Base-by-base conservation (phyloP, 225 moss, liverwort and hornwort species). In the Lunularia cruciata region DNA sequence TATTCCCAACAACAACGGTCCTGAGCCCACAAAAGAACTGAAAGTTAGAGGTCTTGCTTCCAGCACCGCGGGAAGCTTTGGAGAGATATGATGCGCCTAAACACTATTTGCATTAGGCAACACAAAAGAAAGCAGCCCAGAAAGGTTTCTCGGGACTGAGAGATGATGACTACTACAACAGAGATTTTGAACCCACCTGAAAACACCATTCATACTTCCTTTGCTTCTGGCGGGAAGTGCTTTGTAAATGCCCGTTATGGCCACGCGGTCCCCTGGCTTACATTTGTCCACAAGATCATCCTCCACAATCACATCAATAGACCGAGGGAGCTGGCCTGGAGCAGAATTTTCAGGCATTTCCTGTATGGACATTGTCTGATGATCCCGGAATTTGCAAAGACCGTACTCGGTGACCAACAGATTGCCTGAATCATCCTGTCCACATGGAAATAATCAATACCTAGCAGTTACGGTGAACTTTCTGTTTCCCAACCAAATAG, bases 331-430 rank as follows among this genome's bases (percentile, higher is more conserved):
- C 78, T 92, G 92, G 49, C 92, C 92, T 30, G 92, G 92, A 35
- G 89, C 92, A 37, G 92, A 92, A 64, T 92, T 92, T 78, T 90
- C 92, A 13, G 90, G 92, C 92, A 92, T 92, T 75, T 92, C 92
- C 76, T 92, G 92, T 38, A 92, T 86, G 38, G 92, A 88, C 49
- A 92, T 59, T 26, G 92, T 86, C 67, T 92, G 90, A 59, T 92
- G 90, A 57, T 92, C 90, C 32, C 90, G 81, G 65, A 81, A 90
- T 54, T 86, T 89, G 79, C 86, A 86, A 4, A 92, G 73, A 28
- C 92, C 92, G 51, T 85, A 92, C 59, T 90, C 92, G 35, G 90
- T 90, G 33, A 89, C 88, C 25, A 92, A 67, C 68, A 92, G 63
- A 58, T 92, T 85, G 47, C 92, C 90, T 76, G 79, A 72, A 57